Conservation (phyloP, 257 asterid species). For the Penstemon barbatus region DNA sequence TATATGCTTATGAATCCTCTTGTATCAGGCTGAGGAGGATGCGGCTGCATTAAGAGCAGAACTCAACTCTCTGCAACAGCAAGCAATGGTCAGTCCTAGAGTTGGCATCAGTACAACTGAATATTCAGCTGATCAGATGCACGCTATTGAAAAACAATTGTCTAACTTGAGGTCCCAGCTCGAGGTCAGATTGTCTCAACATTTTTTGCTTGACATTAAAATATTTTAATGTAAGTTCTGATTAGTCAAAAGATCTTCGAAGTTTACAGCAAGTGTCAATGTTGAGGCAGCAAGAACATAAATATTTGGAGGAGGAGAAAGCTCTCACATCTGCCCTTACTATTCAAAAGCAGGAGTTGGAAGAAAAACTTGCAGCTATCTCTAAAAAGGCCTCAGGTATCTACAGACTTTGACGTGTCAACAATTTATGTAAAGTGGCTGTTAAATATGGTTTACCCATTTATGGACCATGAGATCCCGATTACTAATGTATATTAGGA, state of each 20-base stretch:
- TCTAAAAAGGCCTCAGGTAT: conserved; percentile 66
- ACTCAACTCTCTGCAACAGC: conserved; percentile 81
- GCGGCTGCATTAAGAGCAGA: conserved; percentile 92
- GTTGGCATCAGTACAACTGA: conserved; percentile 45
- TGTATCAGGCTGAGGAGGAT: conserved; percentile 91
- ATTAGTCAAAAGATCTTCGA: conserved; percentile 19
- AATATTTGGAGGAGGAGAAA: conserved; percentile 69
- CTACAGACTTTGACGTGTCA: conserved; percentile 16
- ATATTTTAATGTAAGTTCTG: conserved; percentile 20
- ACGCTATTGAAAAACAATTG: conserved; percentile 74
- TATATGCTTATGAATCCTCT: conserved; percentile 26
- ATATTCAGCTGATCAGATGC: conserved; percentile 68
- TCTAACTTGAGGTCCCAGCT: conserved; percentile 70
- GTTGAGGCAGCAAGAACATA: conserved; percentile 76
- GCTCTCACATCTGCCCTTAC: conserved; percentile 60
- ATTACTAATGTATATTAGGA: background rate
- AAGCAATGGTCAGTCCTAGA: conserved; percentile 55
- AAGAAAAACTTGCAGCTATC: conserved; percentile 70
- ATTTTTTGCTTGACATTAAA: conserved; percentile 23
- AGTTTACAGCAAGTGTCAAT: conserved; percentile 66
- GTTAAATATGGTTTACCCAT: conserved; percentile 17
- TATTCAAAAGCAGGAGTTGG: conserved; percentile 75
- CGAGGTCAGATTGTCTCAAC: conserved; percentile 56
- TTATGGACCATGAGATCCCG: conserved; percentile 6
- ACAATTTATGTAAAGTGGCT: conserved; percentile 21